Conservation (phyloP, 2,329 filamentous ascomycete genomes). For the Metarhizium rileyi region DNA sequence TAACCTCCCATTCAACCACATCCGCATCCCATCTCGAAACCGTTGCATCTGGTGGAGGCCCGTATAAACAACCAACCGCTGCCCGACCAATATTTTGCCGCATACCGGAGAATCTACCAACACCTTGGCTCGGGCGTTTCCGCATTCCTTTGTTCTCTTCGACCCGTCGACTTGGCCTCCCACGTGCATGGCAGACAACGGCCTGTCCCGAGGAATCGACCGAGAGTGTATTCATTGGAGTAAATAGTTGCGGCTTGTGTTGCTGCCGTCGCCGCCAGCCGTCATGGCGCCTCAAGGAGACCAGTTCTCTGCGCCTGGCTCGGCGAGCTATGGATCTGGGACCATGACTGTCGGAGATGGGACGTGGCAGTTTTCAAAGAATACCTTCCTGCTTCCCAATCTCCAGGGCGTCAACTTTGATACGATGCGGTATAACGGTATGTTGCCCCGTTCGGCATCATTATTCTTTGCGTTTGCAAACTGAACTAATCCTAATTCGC, state of each 20-base stretch:
- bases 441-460: neutral
- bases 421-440: constrained; percentile 79
- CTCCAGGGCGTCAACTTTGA: constrained; percentile 67
- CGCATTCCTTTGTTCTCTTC: constrained; percentile 1
- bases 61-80: neutral
- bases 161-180: neutral
- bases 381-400: constrained; percentile 70
- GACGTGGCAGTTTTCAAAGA: constrained; percentile 71
- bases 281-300: constrained; percentile 50
- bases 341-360: constrained; percentile 73
- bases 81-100: neutral
- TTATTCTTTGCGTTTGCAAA: neutral
- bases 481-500: neutral
- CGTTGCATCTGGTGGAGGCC: too few species aligned
- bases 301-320: constrained; percentile 58
- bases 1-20: too few species aligned
- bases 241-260: neutral
- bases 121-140: neutral
- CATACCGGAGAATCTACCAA: constrained; percentile 1
- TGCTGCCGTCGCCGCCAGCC: constrained; percentile 29
- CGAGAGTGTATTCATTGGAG: neutral
- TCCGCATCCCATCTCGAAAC: too few species aligned
- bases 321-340: constrained; percentile 61
- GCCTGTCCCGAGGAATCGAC: neutral
- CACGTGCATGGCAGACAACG: neutral